A percentile compares a stretch with the other conserved stretches of the same genome.
These are phyloP conservation scores for Pseudozyma tsukubaensis DNA, from an alignment of 1,284 basidiomycete genomes.

Conservation along the genomic window DNA sequence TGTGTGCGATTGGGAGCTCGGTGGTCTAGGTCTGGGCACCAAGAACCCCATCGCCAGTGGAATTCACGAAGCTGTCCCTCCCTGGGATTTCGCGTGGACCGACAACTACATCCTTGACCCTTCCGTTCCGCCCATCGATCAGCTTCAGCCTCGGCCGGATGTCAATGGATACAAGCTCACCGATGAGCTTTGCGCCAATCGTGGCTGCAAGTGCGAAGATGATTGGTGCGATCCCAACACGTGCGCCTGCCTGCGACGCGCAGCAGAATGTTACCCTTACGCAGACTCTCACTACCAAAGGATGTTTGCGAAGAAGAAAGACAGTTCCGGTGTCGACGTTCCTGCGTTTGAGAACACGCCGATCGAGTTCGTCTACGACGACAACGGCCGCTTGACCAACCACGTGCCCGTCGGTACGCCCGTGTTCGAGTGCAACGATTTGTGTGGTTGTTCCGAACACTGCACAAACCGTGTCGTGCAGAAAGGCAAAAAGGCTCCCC, in stretches of 20 bases:
- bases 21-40: conserved; percentile 26
- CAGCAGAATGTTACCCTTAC: conserved; percentile 27
- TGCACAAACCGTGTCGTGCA: conserved; percentile 88
- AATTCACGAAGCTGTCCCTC: conserved; percentile 48
- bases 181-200: conserved; percentile 26
- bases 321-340: background rate
- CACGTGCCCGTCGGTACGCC: conserved; percentile 70
- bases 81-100: conserved; percentile 53
- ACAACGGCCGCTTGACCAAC: conserved; percentile 20
- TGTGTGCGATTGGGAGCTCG: conserved; percentile 37
- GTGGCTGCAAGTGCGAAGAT: conserved; percentile 48
- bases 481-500: conserved; percentile 74
- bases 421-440: conserved; percentile 86
- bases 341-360: background rate
- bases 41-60: conserved; percentile 8
- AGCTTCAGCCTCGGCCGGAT: conserved; percentile 6
- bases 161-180: conserved; percentile 36
- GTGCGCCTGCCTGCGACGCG: conserved; percentile 46
- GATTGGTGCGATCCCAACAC: conserved; percentile 50
- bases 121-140: conserved; percentile 11
- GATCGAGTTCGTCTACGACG: conserved; percentile 41
- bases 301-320: conserved; percentile 11
- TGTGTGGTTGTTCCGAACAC: conserved; percentile 80
- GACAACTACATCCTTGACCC: conserved; percentile 47
- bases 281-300: conserved; percentile 10